Evolutionary conservation across 2,329 filamentous ascomycete genomes (phyloP), one percentile per base, ranked within the genome.

Genomic region (Curvularia sp.): DNA sequence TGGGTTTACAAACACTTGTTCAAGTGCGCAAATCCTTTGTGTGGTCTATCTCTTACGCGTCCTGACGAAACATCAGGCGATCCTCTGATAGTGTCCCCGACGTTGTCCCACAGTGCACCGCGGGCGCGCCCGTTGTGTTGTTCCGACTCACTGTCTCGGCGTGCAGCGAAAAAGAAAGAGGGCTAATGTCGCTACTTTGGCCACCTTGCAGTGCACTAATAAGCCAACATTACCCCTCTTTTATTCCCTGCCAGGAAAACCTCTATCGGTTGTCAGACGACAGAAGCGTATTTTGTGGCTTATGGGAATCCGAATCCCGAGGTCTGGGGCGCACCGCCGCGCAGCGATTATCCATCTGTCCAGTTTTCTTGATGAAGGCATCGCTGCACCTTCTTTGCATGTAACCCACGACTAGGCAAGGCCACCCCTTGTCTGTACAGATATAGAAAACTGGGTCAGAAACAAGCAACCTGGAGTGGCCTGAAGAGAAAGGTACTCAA

Each of bases 111-210:
- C 36, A 47, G 59, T 45, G 32, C 45, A 56, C 45, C 27, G 42
- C 49, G 59, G 39, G 39, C 47, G 43, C 50, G 28, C 51, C 45
- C 46, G 52, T 25, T 36, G 42, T 47, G 50, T 55, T 55, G 52
- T 48, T 38, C 49, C 34, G 34, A 53, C 55, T 49, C 41, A 51
- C 41, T 50, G 52, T n/a, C n/a, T n/a, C 47, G 54, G 42, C 39
- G 51, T 50, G 48, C 45, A 36, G 52, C 41, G 39, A 53, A 57
- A 59, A 61, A 54, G 47, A 64, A 63, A 55, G 60, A 49, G 36
- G 61, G 59, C 66, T 67, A 70, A 72, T 67, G 57, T 63, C 57
- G 59, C 67, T 61, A 5, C 48, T 63, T 69, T 59, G 57, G 65
- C 41, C 56, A 61, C 49, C 65, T 49, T 71, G 69, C 70, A 72